These are phyloP conservation scores for Coemansia reversa DNA, from an alignment of 192 early-diverging fungal genomes.

Conservation along the genomic window DNA sequence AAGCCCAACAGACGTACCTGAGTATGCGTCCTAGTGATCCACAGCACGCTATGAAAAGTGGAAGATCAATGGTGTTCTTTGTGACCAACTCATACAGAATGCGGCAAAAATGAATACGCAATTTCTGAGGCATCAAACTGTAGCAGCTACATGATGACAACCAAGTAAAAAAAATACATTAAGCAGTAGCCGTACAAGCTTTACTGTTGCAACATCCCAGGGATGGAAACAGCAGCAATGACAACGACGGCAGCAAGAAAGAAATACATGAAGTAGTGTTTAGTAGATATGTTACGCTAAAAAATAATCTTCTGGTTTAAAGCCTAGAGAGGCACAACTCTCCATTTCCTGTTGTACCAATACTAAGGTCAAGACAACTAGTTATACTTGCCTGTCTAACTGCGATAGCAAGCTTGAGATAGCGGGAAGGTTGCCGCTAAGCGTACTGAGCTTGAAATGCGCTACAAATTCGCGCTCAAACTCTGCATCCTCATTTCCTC, in stretches of 20 bases:
- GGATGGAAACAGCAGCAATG: background rate
- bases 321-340: conserved; percentile 2
- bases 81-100: conserved; percentile 66
- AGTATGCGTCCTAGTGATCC: conserved; percentile 62
- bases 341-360: background rate
- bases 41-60: conserved; percentile 65
- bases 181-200: background rate
- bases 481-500: conserved; percentile 40
- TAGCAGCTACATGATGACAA: conserved; percentile 40
- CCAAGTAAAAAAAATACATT: background rate
- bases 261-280: background rate
- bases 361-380: background rate
- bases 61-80: conserved; percentile 66
- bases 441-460: conserved; percentile 34
- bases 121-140: conserved; percentile 16
- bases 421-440: conserved; percentile 31
- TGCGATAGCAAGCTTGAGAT: conserved; percentile 26
- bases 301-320: background rate
- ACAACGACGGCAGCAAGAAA: background rate
- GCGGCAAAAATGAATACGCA: conserved; percentile 35
- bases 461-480: conserved; percentile 36
- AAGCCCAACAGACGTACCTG: conserved; percentile 55
- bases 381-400: conserved; percentile 31
- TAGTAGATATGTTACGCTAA: background rate
- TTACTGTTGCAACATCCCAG: background rate